Conservation (phyloP, 371 early-diverging fungal genomes). For the Dichotomocladium elegans region DNA sequence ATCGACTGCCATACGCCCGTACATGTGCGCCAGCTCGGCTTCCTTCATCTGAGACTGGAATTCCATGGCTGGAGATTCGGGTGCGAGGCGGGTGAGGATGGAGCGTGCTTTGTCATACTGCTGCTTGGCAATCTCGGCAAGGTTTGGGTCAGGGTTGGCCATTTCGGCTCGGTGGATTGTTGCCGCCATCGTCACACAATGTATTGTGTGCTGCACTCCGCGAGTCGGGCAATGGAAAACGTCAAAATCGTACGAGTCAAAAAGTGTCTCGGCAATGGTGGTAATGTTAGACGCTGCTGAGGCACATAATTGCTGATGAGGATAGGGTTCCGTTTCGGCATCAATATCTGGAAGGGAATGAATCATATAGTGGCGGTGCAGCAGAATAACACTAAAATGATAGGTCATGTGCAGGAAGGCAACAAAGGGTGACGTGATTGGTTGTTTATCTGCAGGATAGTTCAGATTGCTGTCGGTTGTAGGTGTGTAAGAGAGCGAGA, state of each 20-base stretch:
- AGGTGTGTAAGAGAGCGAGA: slow-evolving; percentile 33
- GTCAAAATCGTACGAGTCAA: slow-evolving; percentile 16
- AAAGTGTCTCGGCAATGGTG: slow-evolving; percentile 26
- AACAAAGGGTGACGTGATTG: slow-evolving; percentile 32
- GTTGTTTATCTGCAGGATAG: slow-evolving; percentile 40
- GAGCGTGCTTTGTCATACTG: slow-evolving; percentile 21
- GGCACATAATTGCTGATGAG: slow-evolving; percentile 30
- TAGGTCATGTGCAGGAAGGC: slow-evolving; percentile 71
- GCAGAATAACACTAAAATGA: slow-evolving; percentile 71
- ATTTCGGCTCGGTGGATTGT: slow-evolving; percentile 36
- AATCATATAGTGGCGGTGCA: slow-evolving; percentile 70
- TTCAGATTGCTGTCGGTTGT: slow-evolving; percentile 14
- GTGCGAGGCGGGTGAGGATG: slow-evolving; percentile 25
- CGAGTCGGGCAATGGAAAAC: slow-evolving; percentile 25
- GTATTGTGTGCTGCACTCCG: slow-evolving; percentile 38
- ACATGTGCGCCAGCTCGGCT: slow-evolving; percentile 23
- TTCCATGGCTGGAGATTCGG: slow-evolving; percentile 31
- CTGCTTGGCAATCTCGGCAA: slow-evolving; percentile 15
- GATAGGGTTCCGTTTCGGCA: slow-evolving; percentile 12
- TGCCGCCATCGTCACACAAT: slow-evolving; percentile 30
- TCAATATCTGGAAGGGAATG: slow-evolving; percentile 13
- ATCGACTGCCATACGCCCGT: slow-evolving; percentile 20
- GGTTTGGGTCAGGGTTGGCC: background rate
- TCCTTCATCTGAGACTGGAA: slow-evolving; percentile 23
- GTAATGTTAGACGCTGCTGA: slow-evolving; percentile 40